Conservation (phyloP, 1,139 yeast genomes). For the Wickerhamomyces sp. region DNA sequence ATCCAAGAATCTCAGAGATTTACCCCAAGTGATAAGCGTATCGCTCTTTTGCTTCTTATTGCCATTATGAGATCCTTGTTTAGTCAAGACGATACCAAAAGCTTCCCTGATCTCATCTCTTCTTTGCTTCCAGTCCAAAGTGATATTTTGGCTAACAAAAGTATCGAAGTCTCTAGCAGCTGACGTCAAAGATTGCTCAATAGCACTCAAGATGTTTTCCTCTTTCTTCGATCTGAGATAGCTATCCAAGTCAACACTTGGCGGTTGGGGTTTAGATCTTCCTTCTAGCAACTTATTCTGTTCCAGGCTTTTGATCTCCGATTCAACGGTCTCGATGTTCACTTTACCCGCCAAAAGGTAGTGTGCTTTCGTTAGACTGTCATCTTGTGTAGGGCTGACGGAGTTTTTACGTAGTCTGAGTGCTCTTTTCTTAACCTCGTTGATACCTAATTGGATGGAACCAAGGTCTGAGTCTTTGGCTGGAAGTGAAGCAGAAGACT, state of each 20-base stretch:
- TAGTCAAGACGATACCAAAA: constrained; percentile 42
- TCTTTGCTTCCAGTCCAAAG: constrained; percentile 79
- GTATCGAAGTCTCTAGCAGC: constrained; percentile 83
- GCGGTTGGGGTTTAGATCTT: constrained; percentile 22
- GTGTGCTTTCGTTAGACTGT: constrained; percentile 79
- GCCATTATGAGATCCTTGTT: constrained; percentile 11
- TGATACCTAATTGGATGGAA: constrained; percentile 66
- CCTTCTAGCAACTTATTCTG: constrained; percentile 20
- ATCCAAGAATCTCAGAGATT: constrained; percentile 25
- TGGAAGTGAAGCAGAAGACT: constrained; percentile 68
- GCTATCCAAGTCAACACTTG: constrained; percentile 41
- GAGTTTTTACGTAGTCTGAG: constrained; percentile 45
- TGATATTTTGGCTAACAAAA: constrained; percentile 65
- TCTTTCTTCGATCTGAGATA: constrained; percentile 69
- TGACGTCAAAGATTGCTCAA: constrained; percentile 69
- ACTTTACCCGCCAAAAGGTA: constrained; percentile 88
- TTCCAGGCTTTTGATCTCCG: constrained; percentile 44
- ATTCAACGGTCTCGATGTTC: constrained; percentile 80
- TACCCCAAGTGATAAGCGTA: constrained; percentile 29
- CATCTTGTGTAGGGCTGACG: constrained; percentile 18
- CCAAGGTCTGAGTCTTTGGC: constrained; percentile 61
- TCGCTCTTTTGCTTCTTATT: constrained; percentile 12
- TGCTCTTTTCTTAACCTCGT: constrained; percentile 72
- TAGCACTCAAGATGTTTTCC: constrained; percentile 75
- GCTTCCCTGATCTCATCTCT: constrained; percentile 68